A percentile compares a stretch with the other conserved stretches of the same genome.
phyloP scores from a whole-genome alignment of 202 grass and related monocot genomes.

The Setaria italica region DNA sequence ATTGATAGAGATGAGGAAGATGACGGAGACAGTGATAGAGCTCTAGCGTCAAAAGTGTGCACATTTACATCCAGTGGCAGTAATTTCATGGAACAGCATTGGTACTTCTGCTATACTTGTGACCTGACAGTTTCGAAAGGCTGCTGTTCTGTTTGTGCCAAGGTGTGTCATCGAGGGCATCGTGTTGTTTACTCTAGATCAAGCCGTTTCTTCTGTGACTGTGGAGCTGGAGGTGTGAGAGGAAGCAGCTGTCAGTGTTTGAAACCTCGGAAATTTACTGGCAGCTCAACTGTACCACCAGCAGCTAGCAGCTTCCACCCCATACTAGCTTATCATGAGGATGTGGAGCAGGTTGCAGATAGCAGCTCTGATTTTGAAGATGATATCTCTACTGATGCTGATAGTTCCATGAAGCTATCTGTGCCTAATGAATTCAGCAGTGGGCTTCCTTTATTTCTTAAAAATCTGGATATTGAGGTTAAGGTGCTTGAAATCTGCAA shows the following conservation, averaged over 20 bases:
- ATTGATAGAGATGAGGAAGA: constrained; percentile 96
- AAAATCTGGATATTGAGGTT: constrained; percentile 75
- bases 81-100: constrained; percentile 99
- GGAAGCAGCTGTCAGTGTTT: constrained; percentile 94
- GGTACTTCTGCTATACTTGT: constrained; percentile 99
- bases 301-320: constrained; percentile 64
- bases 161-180: constrained; percentile 94
- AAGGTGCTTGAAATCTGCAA: constrained; percentile 83
- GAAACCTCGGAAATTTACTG: constrained; percentile 91
- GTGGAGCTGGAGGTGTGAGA: constrained; percentile 94
- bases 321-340: constrained; percentile 73
- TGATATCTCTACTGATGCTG: constrained; percentile 71
- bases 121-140: constrained; percentile 97
- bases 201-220: constrained; percentile 98
- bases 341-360: constrained; percentile 75
- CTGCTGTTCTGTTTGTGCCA: constrained; percentile 93
- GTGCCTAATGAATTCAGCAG: constrained; percentile 78
- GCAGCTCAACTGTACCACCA: constrained; percentile 44
- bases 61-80: constrained; percentile 99
- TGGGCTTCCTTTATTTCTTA: constrained; percentile 66
- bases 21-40: constrained; percentile 80
- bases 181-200: constrained; percentile 97
- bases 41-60: constrained; percentile 89
- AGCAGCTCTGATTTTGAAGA: constrained; percentile 98
- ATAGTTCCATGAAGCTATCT: constrained; percentile 78